Evolutionary conservation across 495 filamentous ascomycete genomes (phyloP).

Genomic region (Paragyromitra xinjiangensis): DNA sequence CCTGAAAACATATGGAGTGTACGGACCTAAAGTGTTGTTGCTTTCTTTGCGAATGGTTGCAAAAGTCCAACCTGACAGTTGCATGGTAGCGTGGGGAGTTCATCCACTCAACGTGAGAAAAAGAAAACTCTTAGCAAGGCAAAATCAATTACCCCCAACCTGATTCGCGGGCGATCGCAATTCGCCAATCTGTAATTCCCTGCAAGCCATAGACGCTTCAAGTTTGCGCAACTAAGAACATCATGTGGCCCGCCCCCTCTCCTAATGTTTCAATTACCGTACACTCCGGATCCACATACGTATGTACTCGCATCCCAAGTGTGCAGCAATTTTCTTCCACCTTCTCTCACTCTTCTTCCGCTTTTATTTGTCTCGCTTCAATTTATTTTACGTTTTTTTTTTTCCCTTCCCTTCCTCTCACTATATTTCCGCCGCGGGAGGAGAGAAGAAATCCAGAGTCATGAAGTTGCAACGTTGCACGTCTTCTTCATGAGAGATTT

Average conservation of each 20-base stretch:
- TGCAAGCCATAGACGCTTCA: slow-evolving; percentile 25
- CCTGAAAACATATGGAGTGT: slow-evolving; percentile 39
- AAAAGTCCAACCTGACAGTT: background rate
- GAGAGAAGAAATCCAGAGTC: background rate
- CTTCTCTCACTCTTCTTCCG: slow-evolving; percentile 6
- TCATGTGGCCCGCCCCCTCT: slow-evolving; percentile 41
- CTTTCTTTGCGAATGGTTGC: slow-evolving; percentile 43
- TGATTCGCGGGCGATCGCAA: slow-evolving; percentile 34
- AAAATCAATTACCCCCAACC: slow-evolving; percentile 16
- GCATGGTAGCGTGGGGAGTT: slow-evolving; percentile 7
- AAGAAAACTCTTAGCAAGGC: slow-evolving; percentile 2
- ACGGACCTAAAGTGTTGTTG: slow-evolving; percentile 38
- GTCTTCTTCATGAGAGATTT: slow-evolving; percentile 17
- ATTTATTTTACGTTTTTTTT: slow-evolving; percentile 43
- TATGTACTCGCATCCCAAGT: slow-evolving; percentile 8
- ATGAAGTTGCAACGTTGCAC: slow-evolving; percentile 12
- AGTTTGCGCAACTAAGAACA: slow-evolving; percentile 15
- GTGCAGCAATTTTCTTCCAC: slow-evolving; percentile 11
- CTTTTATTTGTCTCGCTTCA: background rate
- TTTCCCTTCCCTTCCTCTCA: background rate
- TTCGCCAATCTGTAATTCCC: slow-evolving; percentile 43
- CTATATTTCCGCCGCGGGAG: background rate
- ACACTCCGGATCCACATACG: slow-evolving; percentile 8
- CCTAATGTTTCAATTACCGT: slow-evolving; percentile 21
- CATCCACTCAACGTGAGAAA: slow-evolving; percentile 22